Evolutionary conservation across 805 yeast species (phyloP), one percentile per base, ranked within the genome.

Genomic region (Zygosaccharomyces kombuchaensis): DNA sequence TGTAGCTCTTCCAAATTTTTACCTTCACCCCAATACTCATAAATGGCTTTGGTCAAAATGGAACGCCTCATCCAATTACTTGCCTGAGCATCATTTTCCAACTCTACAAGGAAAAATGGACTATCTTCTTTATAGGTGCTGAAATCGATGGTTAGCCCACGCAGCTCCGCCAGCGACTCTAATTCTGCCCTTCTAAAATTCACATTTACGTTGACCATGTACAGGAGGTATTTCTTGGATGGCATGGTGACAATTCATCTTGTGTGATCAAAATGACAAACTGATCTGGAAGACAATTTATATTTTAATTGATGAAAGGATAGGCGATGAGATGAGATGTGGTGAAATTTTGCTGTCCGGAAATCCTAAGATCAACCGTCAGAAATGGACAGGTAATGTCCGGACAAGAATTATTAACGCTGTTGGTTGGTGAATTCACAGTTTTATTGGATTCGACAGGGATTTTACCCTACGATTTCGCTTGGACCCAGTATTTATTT

Each of bases 141-240:
- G 40, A 88, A 68, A 60, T 87, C 90, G 6, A 85, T 69, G 9
- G 66, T 43, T 2, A 93, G 68, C 13, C 67, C 67, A 52, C 77
- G 67, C 43, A 85, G 65, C 27, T 78, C 81, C 0, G 97, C 97
- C 36, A 93, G 67, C 0, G 97, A 83, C 55, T 84, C 88, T 29
- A 93, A 67, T 66, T 91, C 99, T 0, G 96, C 87, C 30, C 67
- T 67, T 40, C 98, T 73, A 66, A 91, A 91, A 48, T 77, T 75
- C 41, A 83, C 80, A 59, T 88, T 89, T 34, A 82, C 77, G 66
- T 90, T 96, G 2, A 96, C 96, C 60, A 93, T 74, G 59, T 84
- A 80, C n/a, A 93, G 70, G 39, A 91, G 63, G 59, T 87, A 93
- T 44, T 74, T 76, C 38, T 58, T 60, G 26, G 21, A 29, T 31